A percentile compares a stretch with the other conserved stretches of the same genome.
Conservation (phyloP, 768 basidiomycete genomes). For the Russula vinacea region DNA sequence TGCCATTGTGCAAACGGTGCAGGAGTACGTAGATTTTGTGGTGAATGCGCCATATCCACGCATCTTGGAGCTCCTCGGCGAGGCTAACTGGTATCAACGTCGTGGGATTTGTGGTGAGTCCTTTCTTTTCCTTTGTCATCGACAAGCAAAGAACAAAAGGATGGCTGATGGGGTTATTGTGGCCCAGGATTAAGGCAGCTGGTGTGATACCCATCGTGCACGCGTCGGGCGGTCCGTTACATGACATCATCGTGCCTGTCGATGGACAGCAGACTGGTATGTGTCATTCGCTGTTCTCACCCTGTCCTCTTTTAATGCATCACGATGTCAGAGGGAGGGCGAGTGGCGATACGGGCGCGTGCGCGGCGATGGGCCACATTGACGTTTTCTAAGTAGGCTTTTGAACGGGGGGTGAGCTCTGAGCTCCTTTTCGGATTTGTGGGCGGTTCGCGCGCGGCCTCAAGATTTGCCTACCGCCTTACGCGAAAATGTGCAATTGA, state of each 20-base stretch:
- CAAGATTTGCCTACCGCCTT: not conserved
- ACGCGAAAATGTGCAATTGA: not conserved
- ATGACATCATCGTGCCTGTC: conserved; percentile 86
- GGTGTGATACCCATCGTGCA: conserved; percentile 90
- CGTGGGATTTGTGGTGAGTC: conserved; percentile 90
- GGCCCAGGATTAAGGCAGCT: conserved; percentile 62
- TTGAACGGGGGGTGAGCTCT: conserved; percentile 55
- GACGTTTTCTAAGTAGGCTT: conserved; percentile 73
- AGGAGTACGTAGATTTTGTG: conserved; percentile 73
- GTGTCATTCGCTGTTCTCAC: conserved; percentile 16
- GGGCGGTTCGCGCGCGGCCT: not conserved
- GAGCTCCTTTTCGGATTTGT: not conserved
- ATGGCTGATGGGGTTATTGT: not conserved
- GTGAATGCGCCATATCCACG: conserved; percentile 78
- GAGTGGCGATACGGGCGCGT: conserved; percentile 59
- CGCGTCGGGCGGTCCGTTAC: conserved; percentile 86
- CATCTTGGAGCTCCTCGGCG: conserved; percentile 67
- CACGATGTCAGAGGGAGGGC: conserved; percentile 51
- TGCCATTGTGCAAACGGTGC: not conserved
- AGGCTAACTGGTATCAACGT: conserved; percentile 87
- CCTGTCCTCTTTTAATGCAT: conserved; percentile 36
- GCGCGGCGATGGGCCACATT: conserved; percentile 70
- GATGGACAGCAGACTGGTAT: conserved; percentile 67
- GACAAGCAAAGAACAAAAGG: not conserved
- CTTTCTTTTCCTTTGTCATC: conserved; percentile 14